These are phyloP conservation scores for Stipa capillata DNA, from an alignment of 176 grass and related monocot genomes.

Conservation along the genomic window DNA sequence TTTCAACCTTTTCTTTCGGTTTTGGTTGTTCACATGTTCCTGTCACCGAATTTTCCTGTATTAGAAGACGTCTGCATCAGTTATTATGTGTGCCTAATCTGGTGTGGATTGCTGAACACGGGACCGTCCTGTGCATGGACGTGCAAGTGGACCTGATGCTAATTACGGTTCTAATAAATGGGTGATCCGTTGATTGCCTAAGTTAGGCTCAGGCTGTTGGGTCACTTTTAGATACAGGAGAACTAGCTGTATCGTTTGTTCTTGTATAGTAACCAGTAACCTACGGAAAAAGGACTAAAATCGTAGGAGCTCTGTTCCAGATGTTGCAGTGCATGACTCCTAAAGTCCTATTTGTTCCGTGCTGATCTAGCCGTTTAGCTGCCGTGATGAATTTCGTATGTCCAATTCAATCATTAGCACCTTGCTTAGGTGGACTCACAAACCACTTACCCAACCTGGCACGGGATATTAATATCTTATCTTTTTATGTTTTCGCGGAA, in stretches of 20 bases:
- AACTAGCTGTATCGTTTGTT: neutral
- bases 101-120: neutral
- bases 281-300: neutral
- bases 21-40: constrained; percentile 23
- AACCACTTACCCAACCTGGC: too few relatives aligned
- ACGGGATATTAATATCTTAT: too few relatives aligned
- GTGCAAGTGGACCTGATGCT: neutral
- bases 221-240: constrained; percentile 9
- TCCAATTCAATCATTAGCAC: too few relatives aligned
- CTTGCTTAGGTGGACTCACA: neutral
- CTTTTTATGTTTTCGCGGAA: too few relatives aligned
- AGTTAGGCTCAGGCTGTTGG: constrained; percentile 10
- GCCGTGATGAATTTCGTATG: neutral
- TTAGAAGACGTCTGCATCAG: constrained; percentile 11
- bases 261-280: neutral
- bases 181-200: neutral
- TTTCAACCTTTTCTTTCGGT: constrained; percentile 17
- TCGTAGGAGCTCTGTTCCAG: neutral
- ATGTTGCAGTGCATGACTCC: neutral
- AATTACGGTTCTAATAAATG: neutral
- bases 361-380: neutral
- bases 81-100: constrained; percentile 24
- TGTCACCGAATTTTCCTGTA: neutral
- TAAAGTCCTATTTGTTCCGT: neutral
- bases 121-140: constrained; percentile 9